A percentile compares a stretch with the other conserved stretches of the same genome.
Conservation (phyloP, 306 rosid genomes). For the Vigna nakashimae region DNA sequence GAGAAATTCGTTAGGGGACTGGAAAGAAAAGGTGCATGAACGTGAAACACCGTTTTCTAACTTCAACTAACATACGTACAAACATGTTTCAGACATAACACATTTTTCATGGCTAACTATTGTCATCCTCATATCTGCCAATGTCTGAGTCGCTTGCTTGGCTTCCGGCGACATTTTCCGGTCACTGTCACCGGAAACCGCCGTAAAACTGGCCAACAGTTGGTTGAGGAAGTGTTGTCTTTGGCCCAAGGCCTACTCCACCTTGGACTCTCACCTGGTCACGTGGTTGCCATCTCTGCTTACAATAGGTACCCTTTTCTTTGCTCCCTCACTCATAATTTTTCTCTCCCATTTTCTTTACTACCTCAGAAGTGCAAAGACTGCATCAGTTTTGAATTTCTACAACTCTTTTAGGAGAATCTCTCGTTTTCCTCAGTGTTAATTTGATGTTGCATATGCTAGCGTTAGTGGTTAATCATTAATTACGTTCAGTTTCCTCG, state of each 20-base stretch:
- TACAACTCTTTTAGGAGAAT: no score
- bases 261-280: constrained; percentile 66
- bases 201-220: constrained; percentile 58
- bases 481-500: no score
- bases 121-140: constrained; percentile 74
- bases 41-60: background rate
- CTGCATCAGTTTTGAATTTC: no score
- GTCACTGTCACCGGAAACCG: constrained; percentile 58
- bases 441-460: no score
- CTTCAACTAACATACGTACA: background rate
- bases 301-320: constrained; percentile 60
- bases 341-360: background rate
- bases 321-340: background rate
- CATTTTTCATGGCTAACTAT: constrained; percentile 52
- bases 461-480: no score
- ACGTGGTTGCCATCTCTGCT: constrained; percentile 82
- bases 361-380: no score
- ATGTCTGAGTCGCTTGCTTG: constrained; percentile 65
- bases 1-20: background rate
- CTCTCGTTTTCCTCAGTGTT: no score
- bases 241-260: constrained; percentile 66
- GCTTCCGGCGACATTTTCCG: constrained; percentile 48
- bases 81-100: background rate
- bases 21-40: background rate
- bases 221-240: constrained; percentile 61